Percentiles rank a stretch among this genome's conserved stretches.
These are phyloP conservation scores for Auricularia sp. DNA, from an alignment of 768 basidiomycete species.

Conservation along the genomic window DNA sequence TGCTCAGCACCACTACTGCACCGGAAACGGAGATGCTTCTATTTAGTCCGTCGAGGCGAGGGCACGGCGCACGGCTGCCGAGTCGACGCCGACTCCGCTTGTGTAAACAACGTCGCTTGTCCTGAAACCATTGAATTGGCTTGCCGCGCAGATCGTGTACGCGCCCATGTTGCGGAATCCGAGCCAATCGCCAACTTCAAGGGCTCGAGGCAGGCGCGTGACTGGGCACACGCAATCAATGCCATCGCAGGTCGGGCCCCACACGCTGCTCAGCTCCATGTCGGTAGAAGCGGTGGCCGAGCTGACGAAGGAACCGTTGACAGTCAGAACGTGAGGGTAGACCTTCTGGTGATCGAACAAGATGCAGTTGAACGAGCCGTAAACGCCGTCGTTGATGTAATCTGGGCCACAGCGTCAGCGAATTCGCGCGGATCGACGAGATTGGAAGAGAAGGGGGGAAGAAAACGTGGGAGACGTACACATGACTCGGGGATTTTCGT, in stretches of 20 bases:
- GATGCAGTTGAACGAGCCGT: slow-evolving; percentile 94
- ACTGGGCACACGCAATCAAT: slow-evolving; percentile 81
- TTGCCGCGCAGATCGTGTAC: slow-evolving; percentile 95
- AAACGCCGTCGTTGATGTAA: slow-evolving; percentile 99
- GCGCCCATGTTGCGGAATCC: slow-evolving; percentile 98
- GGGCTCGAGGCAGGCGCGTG: slow-evolving; percentile 48
- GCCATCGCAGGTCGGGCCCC: slow-evolving; percentile 98
- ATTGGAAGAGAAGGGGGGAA: not conserved
- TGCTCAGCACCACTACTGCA: too few relatives aligned
- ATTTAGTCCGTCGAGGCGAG: slow-evolving; percentile 24
- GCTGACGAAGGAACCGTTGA: slow-evolving; percentile 5
- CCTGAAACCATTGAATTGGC: slow-evolving; percentile 89
- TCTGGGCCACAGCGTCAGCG: slow-evolving; percentile 35
- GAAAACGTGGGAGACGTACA: slow-evolving; percentile 47
- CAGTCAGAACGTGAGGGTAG: slow-evolving; percentile 54
- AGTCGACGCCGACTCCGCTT: slow-evolving; percentile 41
- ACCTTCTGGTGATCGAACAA: slow-evolving; percentile 92
- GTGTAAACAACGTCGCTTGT: slow-evolving; percentile 74
- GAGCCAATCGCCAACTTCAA: slow-evolving; percentile 94
- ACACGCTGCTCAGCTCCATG: slow-evolving; percentile 58
- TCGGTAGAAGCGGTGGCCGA: not conserved
- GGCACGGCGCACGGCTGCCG: slow-evolving; percentile 40
- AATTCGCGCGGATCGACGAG: not conserved
- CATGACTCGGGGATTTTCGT: slow-evolving; percentile 62
- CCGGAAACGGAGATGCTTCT: not conserved